Percentiles rank a stretch among this genome's conserved stretches.
Evolutionary conservation across 2,329 filamentous ascomycete species (phyloP).

Genomic region (Gaeumannomyces tritici): DNA sequence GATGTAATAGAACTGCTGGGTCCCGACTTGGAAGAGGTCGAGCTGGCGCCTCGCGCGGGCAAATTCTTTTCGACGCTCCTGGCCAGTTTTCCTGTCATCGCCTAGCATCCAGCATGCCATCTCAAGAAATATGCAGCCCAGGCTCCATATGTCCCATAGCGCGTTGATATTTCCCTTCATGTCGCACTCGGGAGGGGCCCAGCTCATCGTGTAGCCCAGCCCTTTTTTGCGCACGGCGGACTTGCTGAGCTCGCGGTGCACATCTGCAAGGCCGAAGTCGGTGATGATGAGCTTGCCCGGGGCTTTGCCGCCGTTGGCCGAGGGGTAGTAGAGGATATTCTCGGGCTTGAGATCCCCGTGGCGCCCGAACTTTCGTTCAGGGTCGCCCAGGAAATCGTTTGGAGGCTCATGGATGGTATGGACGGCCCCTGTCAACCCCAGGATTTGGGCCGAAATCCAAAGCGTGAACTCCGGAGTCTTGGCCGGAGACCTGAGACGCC

Average conservation of each 20-base stretch:
- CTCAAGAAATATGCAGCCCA: slow-evolving; percentile 14
- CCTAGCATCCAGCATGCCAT: slow-evolving; percentile 8
- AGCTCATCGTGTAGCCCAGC: neutral
- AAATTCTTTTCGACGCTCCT: neutral
- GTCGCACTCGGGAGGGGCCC: slow-evolving; percentile 10
- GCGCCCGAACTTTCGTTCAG: neutral
- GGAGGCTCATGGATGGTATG: slow-evolving; percentile 7
- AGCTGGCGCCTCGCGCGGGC: neutral
- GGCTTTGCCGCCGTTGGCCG: too few species aligned
- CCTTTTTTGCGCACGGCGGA: neutral
- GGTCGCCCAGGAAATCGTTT: neutral
- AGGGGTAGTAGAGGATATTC: slow-evolving; percentile 12
- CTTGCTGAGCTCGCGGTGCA: slow-evolving; percentile 1
- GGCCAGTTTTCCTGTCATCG: neutral
- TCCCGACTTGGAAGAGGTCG: neutral
- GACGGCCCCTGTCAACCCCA: slow-evolving; percentile 8
- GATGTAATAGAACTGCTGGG: too few species aligned
- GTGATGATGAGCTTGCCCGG: slow-evolving; percentile 2
- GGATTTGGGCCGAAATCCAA: slow-evolving; percentile 10
- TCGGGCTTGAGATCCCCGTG: slow-evolving; percentile 14
- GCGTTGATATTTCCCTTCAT: slow-evolving; percentile 1
- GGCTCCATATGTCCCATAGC: slow-evolving; percentile 13
- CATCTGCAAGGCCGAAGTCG: slow-evolving; percentile 8
- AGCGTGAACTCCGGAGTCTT: neutral
- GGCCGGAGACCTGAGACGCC: neutral